Evolutionary conservation across 164 flowering plant species (phyloP).

Genomic region (Chimonanthus salicifolius): DNA sequence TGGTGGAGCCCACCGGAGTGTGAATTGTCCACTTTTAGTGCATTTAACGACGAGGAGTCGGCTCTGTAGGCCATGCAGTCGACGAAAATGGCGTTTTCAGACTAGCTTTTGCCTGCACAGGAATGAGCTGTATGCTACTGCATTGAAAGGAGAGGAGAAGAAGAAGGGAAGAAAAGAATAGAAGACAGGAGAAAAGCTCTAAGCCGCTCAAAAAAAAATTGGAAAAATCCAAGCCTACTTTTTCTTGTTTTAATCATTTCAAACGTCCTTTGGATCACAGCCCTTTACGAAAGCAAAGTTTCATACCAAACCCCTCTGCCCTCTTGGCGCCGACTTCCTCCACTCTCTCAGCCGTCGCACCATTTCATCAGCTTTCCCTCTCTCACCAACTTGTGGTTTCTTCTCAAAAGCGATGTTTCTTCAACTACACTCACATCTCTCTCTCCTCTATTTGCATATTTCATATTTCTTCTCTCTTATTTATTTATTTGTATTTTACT

Average conservation of each 20-base stretch:
- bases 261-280: neutral
- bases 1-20: too few species aligned
- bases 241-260: neutral
- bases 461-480: too few species aligned
- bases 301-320: neutral
- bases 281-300: neutral
- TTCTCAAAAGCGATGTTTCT: too few species aligned
- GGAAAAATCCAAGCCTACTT: neutral
- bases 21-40: too few species aligned
- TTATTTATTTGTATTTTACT: too few species aligned
- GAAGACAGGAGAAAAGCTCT: neutral
- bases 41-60: neutral
- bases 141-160: neutral
- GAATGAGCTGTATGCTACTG: neutral
- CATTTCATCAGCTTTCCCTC: neutral
- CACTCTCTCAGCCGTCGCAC: neutral
- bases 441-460: too few species aligned
- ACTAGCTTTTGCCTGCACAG: neutral
- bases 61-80: neutral
- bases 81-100: neutral
- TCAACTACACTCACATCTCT: too few species aligned
- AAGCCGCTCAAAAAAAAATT: neutral
- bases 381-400: too few species aligned
- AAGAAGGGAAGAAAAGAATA: too few species aligned
- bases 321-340: neutral